These are phyloP conservation scores for Nakazawaea laoshanensis DNA, from an alignment of 805 yeast genomes.

Conservation along the genomic window DNA sequence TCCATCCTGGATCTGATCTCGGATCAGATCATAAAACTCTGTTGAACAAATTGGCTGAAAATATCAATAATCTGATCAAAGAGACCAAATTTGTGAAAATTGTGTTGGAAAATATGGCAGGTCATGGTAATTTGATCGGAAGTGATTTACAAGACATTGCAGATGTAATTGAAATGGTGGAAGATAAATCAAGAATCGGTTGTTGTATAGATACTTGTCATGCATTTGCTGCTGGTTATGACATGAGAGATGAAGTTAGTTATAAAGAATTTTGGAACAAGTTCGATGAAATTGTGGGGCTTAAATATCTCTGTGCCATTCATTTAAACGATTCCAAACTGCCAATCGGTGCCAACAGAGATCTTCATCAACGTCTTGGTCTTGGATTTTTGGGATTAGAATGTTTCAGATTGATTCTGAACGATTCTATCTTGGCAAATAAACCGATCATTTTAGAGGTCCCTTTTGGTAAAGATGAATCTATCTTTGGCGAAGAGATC, in stretches of 20 bases:
- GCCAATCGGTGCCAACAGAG: constrained; percentile 83
- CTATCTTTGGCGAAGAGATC: constrained; percentile 71
- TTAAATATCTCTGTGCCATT: constrained; percentile 65
- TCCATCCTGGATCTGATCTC: constrained; percentile 89
- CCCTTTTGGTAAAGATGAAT: constrained; percentile 62
- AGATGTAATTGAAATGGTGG: constrained; percentile 68
- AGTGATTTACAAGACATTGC: constrained; percentile 68
- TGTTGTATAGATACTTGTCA: constrained; percentile 97
- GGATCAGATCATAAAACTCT: constrained; percentile 60
- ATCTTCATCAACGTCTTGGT: constrained; percentile 85
- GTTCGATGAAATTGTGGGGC: constrained; percentile 71
- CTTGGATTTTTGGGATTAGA: constrained; percentile 86
- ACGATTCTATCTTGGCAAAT: constrained; percentile 47
- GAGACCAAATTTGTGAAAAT: constrained; percentile 76
- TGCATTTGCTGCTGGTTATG: constrained; percentile 94
- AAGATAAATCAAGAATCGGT: constrained; percentile 80
- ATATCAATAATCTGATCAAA: constrained; percentile 69
- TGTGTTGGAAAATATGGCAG: constrained; percentile 96
- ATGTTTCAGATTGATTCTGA: constrained; percentile 70
- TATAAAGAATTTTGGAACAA: constrained; percentile 65
- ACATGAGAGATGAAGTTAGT: constrained; percentile 50
- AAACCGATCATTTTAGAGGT: constrained; percentile 87
- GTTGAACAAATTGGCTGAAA: constrained; percentile 60
- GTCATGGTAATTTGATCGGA: constrained; percentile 88
- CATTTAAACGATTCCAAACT: constrained; percentile 95